Evolutionary conservation across 176 grass and related monocot species (phyloP), one percentile per base, ranked within the genome.

Genomic region (Elaeis guineensis): DNA sequence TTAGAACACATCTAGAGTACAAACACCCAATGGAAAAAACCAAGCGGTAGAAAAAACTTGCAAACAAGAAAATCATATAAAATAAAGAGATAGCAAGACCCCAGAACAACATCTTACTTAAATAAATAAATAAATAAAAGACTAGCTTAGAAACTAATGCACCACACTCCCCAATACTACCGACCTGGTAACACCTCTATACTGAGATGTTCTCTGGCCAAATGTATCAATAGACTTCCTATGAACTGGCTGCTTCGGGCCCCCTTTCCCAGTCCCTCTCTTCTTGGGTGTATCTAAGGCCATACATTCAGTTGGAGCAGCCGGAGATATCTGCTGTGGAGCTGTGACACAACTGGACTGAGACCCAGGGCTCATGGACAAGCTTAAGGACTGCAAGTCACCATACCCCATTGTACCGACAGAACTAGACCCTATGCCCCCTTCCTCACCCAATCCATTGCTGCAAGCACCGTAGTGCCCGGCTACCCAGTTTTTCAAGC

Each of bases 181-280:
- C 75, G 51, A 98, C 93, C 93, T 98, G 63, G 93, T 98, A 59
- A 98, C 93, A 54, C 93, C 93, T 70, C 93, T 78, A 5, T 89
- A 98, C 75, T 89, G 84, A 52, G 93, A 98, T 19, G 93, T 98
- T 69, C 93, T 92, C 74, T 89, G 84, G 50, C 93, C 93, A 72
- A 98, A 98, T 64, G 87, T 91, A 35, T 98, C 84, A n/a, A 98
- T 85, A 73, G 93, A 98, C 80, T 92, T 98, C 29, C 93, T 83
- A 64, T 86, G 87, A 73, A 80, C 76, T 20, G 83, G 72, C 73
- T 97, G 78, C 81, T 92, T 91, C 9, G 81, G 69, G 57, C 79
- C 77, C 50, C 84, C 77, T 54, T 92, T 92, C 4, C 78, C 79
- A 16, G 75, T 76, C 67, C 81, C 72, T 61, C 79, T 88, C 76